Evolutionary conservation across 805 yeast genomes (phyloP), one percentile per base, ranked within the genome.

Genomic region (Saccharomycopsis synnaedendra): DNA sequence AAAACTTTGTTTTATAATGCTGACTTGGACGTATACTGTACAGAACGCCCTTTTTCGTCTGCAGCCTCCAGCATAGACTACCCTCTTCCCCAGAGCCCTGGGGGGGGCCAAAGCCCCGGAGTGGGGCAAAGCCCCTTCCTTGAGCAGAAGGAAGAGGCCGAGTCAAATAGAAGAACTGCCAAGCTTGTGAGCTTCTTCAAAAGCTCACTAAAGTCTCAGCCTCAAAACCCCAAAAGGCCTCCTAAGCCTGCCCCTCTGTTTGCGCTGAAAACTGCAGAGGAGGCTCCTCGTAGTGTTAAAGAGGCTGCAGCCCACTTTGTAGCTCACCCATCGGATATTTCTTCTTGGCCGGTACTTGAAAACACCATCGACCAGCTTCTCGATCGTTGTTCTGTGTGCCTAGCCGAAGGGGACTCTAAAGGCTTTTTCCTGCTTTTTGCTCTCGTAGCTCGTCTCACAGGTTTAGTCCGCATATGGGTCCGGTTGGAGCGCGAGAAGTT

Each of bases 1-100:
- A 72, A 72, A 44, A 60, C 79, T 10, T 63, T 81, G 5, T 84
- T 71, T 61, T 79, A 76, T 61, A 78, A 80, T 56, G 73, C 77
- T 33, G 75, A 76, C 34, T 63, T 84, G 45, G 74, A 80, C 54
- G 65, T 81, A 1, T 77, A 74, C 54, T 76, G 86, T 54, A 69
- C 70, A 39, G 71, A 75, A 9, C 57, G 80, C 37, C 90, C 93
- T 0, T 62, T 76, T 45, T 31, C 50, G 4, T 32, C 40, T 5
- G 10, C 43, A 7, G 29, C 8, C 36, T 34, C 36, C 36, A 19
- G 19, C 19, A 19, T 19, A 19, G 19, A 19, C 19, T 19, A 19
- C 2, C 19, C 19, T 19, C 19, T 19, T 19, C 19, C 19, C 19
- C 19, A 19, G 19, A 19, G 19, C 19, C 19, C 19, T 19, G 19